Evolutionary conservation across 2,329 filamentous ascomycete species (phyloP), one percentile per base, ranked within the genome.

Genomic region (Beauveria pseudobassiana): DNA sequence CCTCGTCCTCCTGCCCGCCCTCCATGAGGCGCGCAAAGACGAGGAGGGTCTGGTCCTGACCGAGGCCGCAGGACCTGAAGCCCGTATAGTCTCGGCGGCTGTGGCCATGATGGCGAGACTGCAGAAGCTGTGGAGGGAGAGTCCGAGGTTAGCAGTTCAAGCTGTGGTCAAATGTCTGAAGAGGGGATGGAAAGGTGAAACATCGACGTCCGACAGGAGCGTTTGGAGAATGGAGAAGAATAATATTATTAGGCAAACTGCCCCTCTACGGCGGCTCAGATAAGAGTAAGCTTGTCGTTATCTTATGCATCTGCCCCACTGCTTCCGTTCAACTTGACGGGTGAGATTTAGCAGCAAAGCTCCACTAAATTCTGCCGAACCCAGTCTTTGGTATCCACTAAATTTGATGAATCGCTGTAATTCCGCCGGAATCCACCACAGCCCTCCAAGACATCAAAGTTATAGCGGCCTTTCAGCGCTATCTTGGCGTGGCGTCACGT

Each of bases 1-100:
- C 87, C 62, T 86, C 84, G 70, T 90, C 90, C 68, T 96, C 91
- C 68, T 93, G 86, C 59, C 91, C 92, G 50, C 91, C 91, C 72
- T 96, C 91, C 87, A 97, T 96, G 67, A 97, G 79, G 69, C 90
- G 89, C 26, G 93, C 93, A 66, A 97, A 85, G 67, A 93, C 87
- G 62, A 96, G 84, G 69, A 88, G 84, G 61, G 89, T 88, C 69
- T 88, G 79, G 69, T 90, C 87, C 67, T 82, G 76, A 83, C 54
- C 68, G 73, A 74, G 43, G 70, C 70, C 43, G 71, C 68, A 49
- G 70, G 69, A 42, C 65, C 67, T 43, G 71, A 67, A 54, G 63
- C 64, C 66, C 71, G 70, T 16, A 70, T 63, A 28, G 69, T 70
- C 63, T 74, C 72, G 58, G 69, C 71, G 54, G 71, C 69, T 30